Base-by-base conservation (phyloP, 345 rosid species). In the Aurinia saxatilis region DNA sequence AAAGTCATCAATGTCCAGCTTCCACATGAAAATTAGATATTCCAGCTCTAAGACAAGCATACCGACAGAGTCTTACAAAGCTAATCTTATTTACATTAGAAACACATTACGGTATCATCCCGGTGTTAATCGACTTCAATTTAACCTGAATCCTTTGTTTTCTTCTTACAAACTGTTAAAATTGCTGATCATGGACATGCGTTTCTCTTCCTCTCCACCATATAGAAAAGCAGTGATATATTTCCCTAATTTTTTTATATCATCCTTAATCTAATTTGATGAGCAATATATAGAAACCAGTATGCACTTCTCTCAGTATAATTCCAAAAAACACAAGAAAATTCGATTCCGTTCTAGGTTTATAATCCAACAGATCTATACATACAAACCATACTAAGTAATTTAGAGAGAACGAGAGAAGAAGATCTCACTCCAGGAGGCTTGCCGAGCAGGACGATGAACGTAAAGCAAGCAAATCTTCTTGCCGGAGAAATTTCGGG, bases 401-500 rank as follows among this genome's bases (percentile, higher is more conserved):
- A 60, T 1, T 19, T 0, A 40, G 27, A 66, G 41, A 52, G 48
- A 17, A 30, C 46, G 42, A 53, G 62, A 60, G 25, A n/a, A 36
- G 57, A 58, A 37, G 66, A 69, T 79, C 84, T 81, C 76, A 91
- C 91, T 73, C 60, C 80, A 76, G 8, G 84, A 73, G 63, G 74
- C 76, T 6, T 47, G 67, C 12, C 60, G 66, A 5, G 66, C 42
- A 48, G 84, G 86, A 50, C 52, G 81, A 60, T 86, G 95, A 51
- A 91, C 92, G 13, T 91, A 85, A 58, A 91, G 83, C 71, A 91
- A 44, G 42, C 92, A 84, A 39, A 91, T 83, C 81, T 65, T 83
- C 78, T 83, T 84, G 52, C 85, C 85, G 9, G 71, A 41, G 53
- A 91, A 88, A 69, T 69, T 84, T 39, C 73, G 76, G 39, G 79